Evolutionary conservation across 108 stramenopile genomes (phyloP), one percentile per base, ranked within the genome.

Genomic region (Licmophora abbreviata): DNA sequence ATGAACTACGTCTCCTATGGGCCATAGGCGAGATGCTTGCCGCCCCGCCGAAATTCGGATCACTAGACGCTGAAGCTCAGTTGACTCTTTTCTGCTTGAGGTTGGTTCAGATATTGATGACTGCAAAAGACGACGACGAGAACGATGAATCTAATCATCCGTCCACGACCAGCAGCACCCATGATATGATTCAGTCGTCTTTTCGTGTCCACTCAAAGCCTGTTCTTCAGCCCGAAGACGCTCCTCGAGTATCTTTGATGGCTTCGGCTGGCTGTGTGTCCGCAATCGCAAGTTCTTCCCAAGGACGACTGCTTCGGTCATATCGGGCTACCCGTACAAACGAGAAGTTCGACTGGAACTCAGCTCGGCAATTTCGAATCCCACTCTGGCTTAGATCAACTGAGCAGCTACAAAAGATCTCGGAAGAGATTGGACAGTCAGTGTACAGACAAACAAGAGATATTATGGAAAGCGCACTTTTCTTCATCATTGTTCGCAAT

Each of bases 371-470:
- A 30, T 23, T 80, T 9, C 68, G 76, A 25, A 49, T 86, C 15
- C 80, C 85, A 22, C 86, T 85, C 64, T 91, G 89, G 89, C 47
- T 91, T n/a, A 74, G 89, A 23, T 91, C 85, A 1, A 76, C 84
- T 21, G 68, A 68, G 22, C 49, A 54, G 8, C 60, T 91, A 12
- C 44, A 60, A 9, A 54, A 63, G 15, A 58, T 86, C 22, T 76
- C 79, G n/a, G 85, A 91, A 51, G 89, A 91, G 65, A 77, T 86
- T 47, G 89, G 82, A 21, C 82, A 86, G 51, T 59, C 42, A 29
- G 51, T 75, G 15, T 91, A 79, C 64, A 70, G 77, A 57, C 51
- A 76, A 41, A 73, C 73, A 17, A 58, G 69, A 30, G 79, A 67
- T 46, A 78, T 86, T 0, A 73, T 91, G 75, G 77, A 85, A 54